Evolutionary conservation across 371 early-diverging fungal species (phyloP), one percentile per base, ranked within the genome.

Genomic region (Rhizopus stolonifer): DNA sequence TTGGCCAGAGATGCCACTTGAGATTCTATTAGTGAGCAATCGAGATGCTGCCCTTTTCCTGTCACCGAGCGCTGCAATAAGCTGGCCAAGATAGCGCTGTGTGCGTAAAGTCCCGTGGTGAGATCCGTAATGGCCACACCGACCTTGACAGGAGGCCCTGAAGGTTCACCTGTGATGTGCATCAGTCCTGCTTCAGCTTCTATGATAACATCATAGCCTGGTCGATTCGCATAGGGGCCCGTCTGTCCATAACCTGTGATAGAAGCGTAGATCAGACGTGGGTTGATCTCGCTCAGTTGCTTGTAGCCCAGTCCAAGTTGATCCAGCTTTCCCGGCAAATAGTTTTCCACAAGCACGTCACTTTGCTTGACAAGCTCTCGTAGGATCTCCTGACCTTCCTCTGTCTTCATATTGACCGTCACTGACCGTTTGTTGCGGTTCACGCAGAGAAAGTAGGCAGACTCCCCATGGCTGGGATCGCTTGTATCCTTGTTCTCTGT

Each of bases 171-270:
- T 3, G 96, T 96, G 38, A 96, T 94, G 66, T 93, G 86, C 95
- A 96, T 96, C 46, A 96, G 59, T 4, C 96, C 96, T 15, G 90
- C 95, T 57, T 94, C 93, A 7, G 92, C 94, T 67, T 92, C 95
- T 43, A 93, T 89, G 69, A 96, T 92, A 32, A 96, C 93, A 77
- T 96, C 96, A 65, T 94, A 96, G 2, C 96, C 96, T 4, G 94
- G 86, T 36, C 84, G 60, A 8, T 77, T 57, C 2, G 88, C 69
- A 59, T 87, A 93, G 4, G 96, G 94, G 0, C 96, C 96, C 0
- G 83, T 84, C 26, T 86, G 88, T 0, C 96, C 96, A 59, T 96
- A 96, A 1, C 83, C 87, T 36, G 91, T 89, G 44, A 93, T 89
- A 14, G 95, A 95, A 0, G 93, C 86, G 69, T 96, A 96, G 18